phyloP scores from a whole-genome alignment of 129 eudicot genomes.

The Tagetes erecta region DNA sequence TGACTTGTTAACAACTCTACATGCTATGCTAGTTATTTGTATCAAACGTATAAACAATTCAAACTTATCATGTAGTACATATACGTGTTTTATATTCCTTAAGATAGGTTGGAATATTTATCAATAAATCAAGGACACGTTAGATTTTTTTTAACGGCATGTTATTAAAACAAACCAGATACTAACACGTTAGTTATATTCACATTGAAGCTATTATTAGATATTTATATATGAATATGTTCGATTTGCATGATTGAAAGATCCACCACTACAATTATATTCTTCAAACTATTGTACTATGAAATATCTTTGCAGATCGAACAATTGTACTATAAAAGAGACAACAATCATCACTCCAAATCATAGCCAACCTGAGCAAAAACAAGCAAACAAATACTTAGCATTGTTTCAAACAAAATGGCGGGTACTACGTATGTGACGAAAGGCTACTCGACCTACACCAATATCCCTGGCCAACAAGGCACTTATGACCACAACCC shows the following conservation, averaged over 20 bases:
- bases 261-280: slow-evolving; percentile 13
- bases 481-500: slow-evolving; percentile 11
- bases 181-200: not conserved
- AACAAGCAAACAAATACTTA: not conserved
- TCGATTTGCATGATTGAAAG: slow-evolving; percentile 8
- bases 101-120: not conserved
- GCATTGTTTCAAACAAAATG: slow-evolving; percentile 11
- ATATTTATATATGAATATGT: slow-evolving; percentile 29
- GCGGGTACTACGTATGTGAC: slow-evolving; percentile 21
- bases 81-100: not conserved
- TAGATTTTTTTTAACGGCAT: not conserved
- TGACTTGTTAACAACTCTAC: not conserved
- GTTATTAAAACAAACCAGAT: no score
- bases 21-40: no score
- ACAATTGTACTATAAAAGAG: slow-evolving; percentile 14
- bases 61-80: not conserved
- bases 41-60: not conserved
- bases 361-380: slow-evolving; percentile 17
- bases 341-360: slow-evolving; percentile 1
- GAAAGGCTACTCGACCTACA: slow-evolving; percentile 35
- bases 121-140: not conserved
- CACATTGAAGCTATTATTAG: not conserved
- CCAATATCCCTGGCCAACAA: slow-evolving; percentile 11
- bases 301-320: slow-evolving; percentile 1
- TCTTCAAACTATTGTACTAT: not conserved